A percentile compares a stretch with the other conserved stretches of the same genome.
Evolutionary conservation across 306 rosid species (phyloP).

Genomic region (Pterocarpus santalinus): DNA sequence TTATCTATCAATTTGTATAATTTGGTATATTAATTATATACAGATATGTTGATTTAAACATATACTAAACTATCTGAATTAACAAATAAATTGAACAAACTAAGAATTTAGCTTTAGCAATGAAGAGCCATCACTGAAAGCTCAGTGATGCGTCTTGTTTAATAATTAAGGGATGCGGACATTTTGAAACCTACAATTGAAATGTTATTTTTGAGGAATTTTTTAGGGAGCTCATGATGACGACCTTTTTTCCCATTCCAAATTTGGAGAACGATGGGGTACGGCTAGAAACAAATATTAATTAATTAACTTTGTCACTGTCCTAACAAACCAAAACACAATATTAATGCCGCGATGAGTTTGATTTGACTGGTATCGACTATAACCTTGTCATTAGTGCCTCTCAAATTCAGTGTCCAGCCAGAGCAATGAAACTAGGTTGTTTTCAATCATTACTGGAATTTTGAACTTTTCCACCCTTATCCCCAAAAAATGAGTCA

Average conservation of each 20-base stretch:
- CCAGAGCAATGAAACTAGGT: constrained; percentile 6
- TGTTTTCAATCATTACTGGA: constrained; percentile 1
- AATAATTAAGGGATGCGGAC: not conserved
- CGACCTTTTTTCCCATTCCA: not conserved
- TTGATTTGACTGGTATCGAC: constrained; percentile 26
- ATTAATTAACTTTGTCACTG: constrained; percentile 25
- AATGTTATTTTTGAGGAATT: constrained; percentile 3
- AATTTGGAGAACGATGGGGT: not conserved
- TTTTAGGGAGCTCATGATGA: not conserved
- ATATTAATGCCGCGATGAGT: constrained; percentile 13
- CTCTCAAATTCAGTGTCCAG: constrained; percentile 7
- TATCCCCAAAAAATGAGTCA: not conserved
- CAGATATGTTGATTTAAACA: too few species aligned
- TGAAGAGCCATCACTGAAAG: not conserved
- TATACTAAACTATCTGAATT: too few species aligned
- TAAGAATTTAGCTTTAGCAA: not conserved
- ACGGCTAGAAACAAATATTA: constrained; percentile 9
- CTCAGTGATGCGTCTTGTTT: not conserved
- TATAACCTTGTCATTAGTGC: constrained; percentile 13
- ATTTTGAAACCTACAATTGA: not conserved
- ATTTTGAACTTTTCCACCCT: not conserved
- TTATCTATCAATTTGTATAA: too few species aligned
- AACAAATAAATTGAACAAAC: too few species aligned
- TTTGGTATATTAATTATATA: too few species aligned
- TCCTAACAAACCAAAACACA: constrained; percentile 25